Conservation (phyloP, 306 rosid genomes). For the Quillaja saponaria region DNA sequence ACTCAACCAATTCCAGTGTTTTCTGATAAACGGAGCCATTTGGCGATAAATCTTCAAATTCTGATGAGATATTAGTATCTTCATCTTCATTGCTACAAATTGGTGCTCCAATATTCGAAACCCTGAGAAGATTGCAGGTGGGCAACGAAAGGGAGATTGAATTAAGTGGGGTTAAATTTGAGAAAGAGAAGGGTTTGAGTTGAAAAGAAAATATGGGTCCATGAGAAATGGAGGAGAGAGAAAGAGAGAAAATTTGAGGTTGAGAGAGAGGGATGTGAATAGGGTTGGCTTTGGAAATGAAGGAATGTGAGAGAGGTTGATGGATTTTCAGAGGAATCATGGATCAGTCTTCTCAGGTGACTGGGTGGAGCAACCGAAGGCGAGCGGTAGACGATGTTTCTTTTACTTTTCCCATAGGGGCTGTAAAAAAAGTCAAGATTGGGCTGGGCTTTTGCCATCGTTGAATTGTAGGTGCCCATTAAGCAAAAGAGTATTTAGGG, state of each 20-base stretch:
- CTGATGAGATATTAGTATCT: constrained; percentile 25
- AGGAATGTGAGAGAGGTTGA: constrained; percentile 32
- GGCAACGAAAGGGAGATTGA: constrained; percentile 24
- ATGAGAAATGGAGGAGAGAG: constrained; percentile 17
- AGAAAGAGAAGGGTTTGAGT: constrained; percentile 21
- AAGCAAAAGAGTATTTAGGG: background rate
- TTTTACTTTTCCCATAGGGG: background rate
- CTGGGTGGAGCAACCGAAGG: background rate
- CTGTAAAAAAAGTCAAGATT: background rate
- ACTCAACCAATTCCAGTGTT: constrained; percentile 89
- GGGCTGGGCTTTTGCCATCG: background rate
- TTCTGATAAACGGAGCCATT: constrained; percentile 65
- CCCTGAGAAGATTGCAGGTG: constrained; percentile 38
- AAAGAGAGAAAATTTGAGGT: constrained; percentile 23
- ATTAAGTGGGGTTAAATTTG: constrained; percentile 11
- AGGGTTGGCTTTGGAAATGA: constrained; percentile 42
- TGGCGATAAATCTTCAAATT: constrained; percentile 65
- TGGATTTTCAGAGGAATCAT: constrained; percentile 61
- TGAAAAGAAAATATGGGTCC: constrained; percentile 21
- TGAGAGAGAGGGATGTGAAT: constrained; percentile 28
- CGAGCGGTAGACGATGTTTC: constrained; percentile 16
- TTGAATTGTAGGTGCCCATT: too few relatives aligned
- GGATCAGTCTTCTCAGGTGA: constrained; percentile 28
- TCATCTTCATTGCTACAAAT: constrained; percentile 39
- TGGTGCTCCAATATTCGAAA: constrained; percentile 34